A percentile compares a stretch with the other conserved stretches of the same genome.
Conservation (phyloP, 169 alveolate species). For the Eimeria brunetti region DNA sequence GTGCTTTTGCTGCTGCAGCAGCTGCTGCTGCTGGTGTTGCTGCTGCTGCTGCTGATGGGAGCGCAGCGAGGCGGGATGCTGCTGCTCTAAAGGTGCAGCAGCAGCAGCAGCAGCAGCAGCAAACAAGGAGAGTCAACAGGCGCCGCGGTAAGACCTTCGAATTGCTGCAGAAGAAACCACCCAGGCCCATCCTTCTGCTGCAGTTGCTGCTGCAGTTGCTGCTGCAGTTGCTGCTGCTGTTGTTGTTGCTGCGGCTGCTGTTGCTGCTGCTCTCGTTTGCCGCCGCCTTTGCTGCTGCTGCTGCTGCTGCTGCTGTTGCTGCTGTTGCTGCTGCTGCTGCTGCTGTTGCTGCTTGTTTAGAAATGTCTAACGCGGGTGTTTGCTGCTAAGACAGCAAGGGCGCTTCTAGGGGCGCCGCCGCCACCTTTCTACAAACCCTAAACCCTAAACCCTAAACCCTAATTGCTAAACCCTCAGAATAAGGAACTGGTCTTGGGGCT, state of each 20-base stretch:
- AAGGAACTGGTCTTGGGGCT: background rate
- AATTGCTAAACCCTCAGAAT: background rate
- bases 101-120: conserved; percentile 67
- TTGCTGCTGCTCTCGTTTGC: conserved; percentile 4
- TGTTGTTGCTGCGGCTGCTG: background rate
- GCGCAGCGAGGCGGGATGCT: conserved; percentile 7
- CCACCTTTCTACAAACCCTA: background rate
- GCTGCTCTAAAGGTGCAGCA: conserved; percentile 15
- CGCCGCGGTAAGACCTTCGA: background rate
- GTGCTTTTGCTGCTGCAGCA: background rate
- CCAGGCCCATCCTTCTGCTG: conserved; percentile 37
- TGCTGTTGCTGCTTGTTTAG: background rate
- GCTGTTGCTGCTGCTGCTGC: conserved; percentile 21
- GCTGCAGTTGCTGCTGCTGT: conserved; percentile 31
- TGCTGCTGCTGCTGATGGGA: conserved; percentile 12
- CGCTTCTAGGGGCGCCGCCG: background rate
- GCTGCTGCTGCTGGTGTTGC: background rate
- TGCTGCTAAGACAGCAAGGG: background rate
- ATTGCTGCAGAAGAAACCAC: conserved; percentile 18
- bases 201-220: conserved; percentile 28
- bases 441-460: conserved; percentile 10
- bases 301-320: conserved; percentile 32
- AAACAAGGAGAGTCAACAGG: background rate
- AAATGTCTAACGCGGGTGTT: background rate
- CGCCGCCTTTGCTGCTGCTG: background rate